Evolutionary conservation across 1,284 basidiomycete genomes (phyloP), one percentile per base, ranked within the genome.

Genomic region (Pseudozyma tsukubaensis): DNA sequence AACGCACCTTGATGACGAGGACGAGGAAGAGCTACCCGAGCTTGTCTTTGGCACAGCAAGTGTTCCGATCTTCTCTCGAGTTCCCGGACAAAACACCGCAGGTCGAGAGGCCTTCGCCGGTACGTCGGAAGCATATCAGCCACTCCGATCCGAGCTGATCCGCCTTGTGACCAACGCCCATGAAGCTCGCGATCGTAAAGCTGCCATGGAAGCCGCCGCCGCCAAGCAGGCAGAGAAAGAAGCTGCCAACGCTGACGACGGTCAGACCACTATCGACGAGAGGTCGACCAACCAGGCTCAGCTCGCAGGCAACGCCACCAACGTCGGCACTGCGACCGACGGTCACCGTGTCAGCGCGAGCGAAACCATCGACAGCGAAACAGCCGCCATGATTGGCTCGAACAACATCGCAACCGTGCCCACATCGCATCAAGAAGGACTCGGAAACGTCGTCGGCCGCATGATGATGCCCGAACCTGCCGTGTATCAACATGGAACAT

Each of bases 1-100:
- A 24, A 61, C 65, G n/a, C 51, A 48, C 36, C n/a, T 64, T n/a
- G 73, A 76, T 13, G 77, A 77, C 24, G 77, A 72, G 14, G 78
- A 80, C 34, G 79, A 79, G 58, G 80, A 80, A 43, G 78, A 80
- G 63, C 63, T 81, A 14, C 78, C 80, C 1, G 80, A 81, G 65
- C 72, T 81, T 40, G 72, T 81, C 35, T 78, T 81, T 63, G 80
- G 80, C 34, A 81, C 80, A 1, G 78, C 80, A 16, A 73, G 67
- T n/a, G 78, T 80, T n/a, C 80, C 80, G n/a, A 66, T 81, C 43
- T 81, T 72, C 35, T 48, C 71, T 12, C 65, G 74, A 8, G 58
- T 63, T 4, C 10, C 48, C 3, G 50, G 59, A 13, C 18, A 44
- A 18, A 18, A 34, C 7, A 44, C 55, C 35, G 42, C 55, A 1